Evolutionary conservation across 805 yeast species (phyloP), one percentile per base, ranked within the genome.

Genomic region (Lipomyces lipofer): DNA sequence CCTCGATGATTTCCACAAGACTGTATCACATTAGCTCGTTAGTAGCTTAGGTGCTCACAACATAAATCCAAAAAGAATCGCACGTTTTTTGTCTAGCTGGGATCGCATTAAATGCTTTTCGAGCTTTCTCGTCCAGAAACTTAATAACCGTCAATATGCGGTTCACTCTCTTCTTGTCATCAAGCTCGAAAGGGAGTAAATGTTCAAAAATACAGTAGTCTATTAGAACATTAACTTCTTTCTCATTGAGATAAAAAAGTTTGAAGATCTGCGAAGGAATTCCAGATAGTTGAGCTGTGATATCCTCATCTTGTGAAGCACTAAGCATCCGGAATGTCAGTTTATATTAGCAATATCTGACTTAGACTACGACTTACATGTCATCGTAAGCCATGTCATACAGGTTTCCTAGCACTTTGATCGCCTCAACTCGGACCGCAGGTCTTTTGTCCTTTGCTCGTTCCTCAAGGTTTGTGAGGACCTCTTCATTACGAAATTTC

Each of bases 161-260:
- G 6, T 70, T 66, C 0, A 83, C 83, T 52, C 95, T 73, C 30
- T 64, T 70, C 1, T 65, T 59, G 45, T 60, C 64, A 35, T 67
- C 68, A 2, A 44, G 60, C 17, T 80, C 81, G 25, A 80, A 70
- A 0, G 95, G 87, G 9, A 86, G 66, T 0, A 89, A 64, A 49
- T 77, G 74, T 54, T 85, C 89, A 61, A 83, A 77, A 2, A 90
- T 60, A 0, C 77, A 70, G 2, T 70, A 57, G 66, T 89, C 96
- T 12, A 88, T 85, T 10, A 78, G 71, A 10, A 83, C 77, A 52
- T 84, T 88, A 47, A 88, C 83, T 8, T 75, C 73, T 48, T 71
- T 76, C 62, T 86, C 90, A 66, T 88, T 88, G 59, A 90, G 84
- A 64, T 86, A 90, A 47, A 85, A 76, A 42, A 88, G 74, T 21